phyloP scores from a whole-genome alignment of 164 flowering plant species.

The Tinospora cordifolia region DNA sequence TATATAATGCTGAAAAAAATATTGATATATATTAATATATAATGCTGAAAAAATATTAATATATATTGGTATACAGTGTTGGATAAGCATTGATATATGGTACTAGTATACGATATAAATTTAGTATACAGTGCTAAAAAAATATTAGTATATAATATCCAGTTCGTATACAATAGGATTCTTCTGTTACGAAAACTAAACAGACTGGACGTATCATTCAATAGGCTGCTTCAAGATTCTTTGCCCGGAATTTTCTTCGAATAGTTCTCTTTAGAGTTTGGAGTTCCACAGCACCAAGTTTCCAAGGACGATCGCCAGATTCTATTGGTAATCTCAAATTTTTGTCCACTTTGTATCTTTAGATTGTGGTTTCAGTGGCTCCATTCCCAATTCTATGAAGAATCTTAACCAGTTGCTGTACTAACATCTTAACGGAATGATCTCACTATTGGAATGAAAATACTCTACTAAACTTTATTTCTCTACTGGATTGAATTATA shows the following conservation, averaged over 20 bases:
- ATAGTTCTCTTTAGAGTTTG: conserved; percentile 22
- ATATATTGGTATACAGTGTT: too few relatives aligned
- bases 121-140: too few relatives aligned
- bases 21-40: too few relatives aligned
- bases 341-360: conserved; percentile 28
- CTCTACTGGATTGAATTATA: conserved; percentile 22
- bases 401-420: conserved; percentile 26
- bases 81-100: too few relatives aligned
- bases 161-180: too few relatives aligned
- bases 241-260: conserved; percentile 25
- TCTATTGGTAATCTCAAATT: conserved; percentile 26
- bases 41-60: too few relatives aligned
- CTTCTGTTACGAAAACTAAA: conserved; percentile 22
- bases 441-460: conserved; percentile 33
- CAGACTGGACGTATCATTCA: conserved; percentile 19
- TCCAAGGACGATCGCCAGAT: conserved; percentile 31
- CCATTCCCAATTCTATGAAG: conserved; percentile 28
- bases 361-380: conserved; percentile 30
- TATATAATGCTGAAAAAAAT: too few relatives aligned
- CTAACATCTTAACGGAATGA: conserved; percentile 35
- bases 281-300: conserved; percentile 23
- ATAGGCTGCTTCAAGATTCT: conserved; percentile 23
- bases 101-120: too few relatives aligned
- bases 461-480: conserved; percentile 17
- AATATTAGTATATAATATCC: too few relatives aligned